Base-by-base conservation (phyloP, 2,329 filamentous ascomycete species). In the Fusarium continuum region DNA sequence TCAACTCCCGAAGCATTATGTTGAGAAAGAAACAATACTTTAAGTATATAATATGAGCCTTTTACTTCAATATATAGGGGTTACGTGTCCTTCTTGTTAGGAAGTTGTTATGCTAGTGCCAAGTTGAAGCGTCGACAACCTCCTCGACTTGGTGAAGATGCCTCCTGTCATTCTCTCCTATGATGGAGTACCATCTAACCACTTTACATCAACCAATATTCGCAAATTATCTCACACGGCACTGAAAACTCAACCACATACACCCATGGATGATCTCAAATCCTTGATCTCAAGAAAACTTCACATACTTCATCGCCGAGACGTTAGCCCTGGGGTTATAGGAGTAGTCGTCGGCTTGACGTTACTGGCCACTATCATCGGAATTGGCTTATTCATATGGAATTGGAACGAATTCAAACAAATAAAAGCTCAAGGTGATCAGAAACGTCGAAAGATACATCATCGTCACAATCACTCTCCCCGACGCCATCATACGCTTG, bases 271-370 rank as follows among this genome's bases (percentile, higher is more conserved):
- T 5, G 16, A n/a, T 16, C 8, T 11, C 1, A 17, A 39, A 8
- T 3, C 10, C 3, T 3, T 52, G 7, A 3, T 53, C 19, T 26
- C 46, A 1, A 39, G 43, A 13, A 9, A 13, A 4, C 10, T 19
- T 7, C 35, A 50, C 13, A 20, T 13, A 8, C 16, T 67, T 6
- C 20, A 47, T 14, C 55, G 60, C 17, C 64, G 64, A 38, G 45
- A 43, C 10, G 19, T 48, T 23, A 47, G 45, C 20, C 31, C 64
- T 4, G 44, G 28, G 11, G 29, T 58, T 10, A 20, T 53, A 4
- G 64, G 64, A 4, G 38, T 67, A 26, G 47, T 60, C 1, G 39
- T 59, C 4, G 64, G 64, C 2, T 31, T 67, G 5, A 23, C 52
- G 10, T 19, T 67, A 3, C 52, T 67, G 6, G 38, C 35, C 17